A percentile compares a stretch with the other conserved stretches of the same genome.
Conservation (phyloP, 2,329 filamentous ascomycete species). For the Paecilomyces fulvus region DNA sequence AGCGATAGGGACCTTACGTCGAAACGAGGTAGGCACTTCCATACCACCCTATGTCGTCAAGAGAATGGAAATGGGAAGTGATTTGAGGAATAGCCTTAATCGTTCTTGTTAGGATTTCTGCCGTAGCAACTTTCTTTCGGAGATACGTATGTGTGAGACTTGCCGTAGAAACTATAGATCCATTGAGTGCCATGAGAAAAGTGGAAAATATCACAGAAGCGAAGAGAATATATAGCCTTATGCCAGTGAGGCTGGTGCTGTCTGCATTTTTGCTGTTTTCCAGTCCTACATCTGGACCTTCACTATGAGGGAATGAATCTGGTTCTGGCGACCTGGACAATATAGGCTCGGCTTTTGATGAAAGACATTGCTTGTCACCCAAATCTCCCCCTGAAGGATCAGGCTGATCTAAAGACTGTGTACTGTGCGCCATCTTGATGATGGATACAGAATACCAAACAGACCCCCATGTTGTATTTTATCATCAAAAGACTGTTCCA, state of each 20-base stretch:
- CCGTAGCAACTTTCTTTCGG: too few relatives aligned
- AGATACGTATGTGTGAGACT: not conserved
- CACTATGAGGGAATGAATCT: not conserved
- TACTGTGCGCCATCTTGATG: not conserved
- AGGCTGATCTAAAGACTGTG: not conserved
- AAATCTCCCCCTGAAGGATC: not conserved
- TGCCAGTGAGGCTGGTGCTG: not conserved
- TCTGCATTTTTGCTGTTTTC: not conserved
- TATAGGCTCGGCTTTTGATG: not conserved
- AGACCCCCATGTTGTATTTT: not conserved
- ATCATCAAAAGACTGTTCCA: not conserved
- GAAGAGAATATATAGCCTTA: not conserved
- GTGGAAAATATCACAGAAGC: not conserved
- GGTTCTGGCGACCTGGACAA: not conserved
- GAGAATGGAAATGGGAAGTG: not conserved
- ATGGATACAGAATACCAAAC: not conserved
- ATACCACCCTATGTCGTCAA: not conserved
- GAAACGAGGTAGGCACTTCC: not conserved
- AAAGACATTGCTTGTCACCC: not conserved
- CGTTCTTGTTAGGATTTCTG: too few relatives aligned
- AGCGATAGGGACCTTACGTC: not conserved
- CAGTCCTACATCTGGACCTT: not conserved
- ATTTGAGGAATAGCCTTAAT: not conserved
- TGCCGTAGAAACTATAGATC: not conserved
- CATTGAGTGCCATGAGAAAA: not conserved